Base-by-base conservation (phyloP, 73 alveolate species). In the Diophrys appendiculata region DNA sequence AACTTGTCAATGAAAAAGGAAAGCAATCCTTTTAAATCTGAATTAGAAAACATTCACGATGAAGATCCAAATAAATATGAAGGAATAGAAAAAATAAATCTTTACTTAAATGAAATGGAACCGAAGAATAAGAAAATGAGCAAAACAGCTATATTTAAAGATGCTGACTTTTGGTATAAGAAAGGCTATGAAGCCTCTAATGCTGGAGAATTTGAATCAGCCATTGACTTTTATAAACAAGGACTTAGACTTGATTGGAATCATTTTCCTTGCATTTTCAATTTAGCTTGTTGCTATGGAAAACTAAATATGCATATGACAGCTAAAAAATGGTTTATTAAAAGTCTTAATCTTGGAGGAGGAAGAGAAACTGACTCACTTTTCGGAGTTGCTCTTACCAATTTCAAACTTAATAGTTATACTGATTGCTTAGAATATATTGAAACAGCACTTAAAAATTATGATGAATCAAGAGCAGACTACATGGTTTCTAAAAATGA, bases 111-210 rank as follows among this genome's bases (percentile, higher is more conserved):
- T 67, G 75, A 67, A 67, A 67, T 67, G 2, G 26, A 67, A 5
- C 53, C 75, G 29, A 27, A 23, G 11, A 3, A 18, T 3, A 31
- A 23, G 24, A 23, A 25, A 25, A 67, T 67, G 54, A 54, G 5
- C 25, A 3, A 31, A 67, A 23, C 28, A 23, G 35, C 43, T 11
- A 43, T 43, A 43, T 43, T 43, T 18, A 43, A 43, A 18, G 86
- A 83, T 60, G 68, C 92, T 8, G 92, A 78, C 25, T 85, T 85
- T 55, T 85, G 92, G 92, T 85, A 69, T 55, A 65, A 67, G 22
- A 85, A 76, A 65, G 92, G 92, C n/a, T 56, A 68, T 8, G 84
- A 77, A 14, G 69, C 87, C 32, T 70, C 88, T 24, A 23, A 52
- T 27, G 72, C 78, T 32, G 76, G 82, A 28, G 67, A 83, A 26